Percentiles rank a stretch among this genome's conserved stretches.
These are phyloP conservation scores for Quercus agrifolia DNA, from an alignment of 306 rosid species.

Conservation along the genomic window DNA sequence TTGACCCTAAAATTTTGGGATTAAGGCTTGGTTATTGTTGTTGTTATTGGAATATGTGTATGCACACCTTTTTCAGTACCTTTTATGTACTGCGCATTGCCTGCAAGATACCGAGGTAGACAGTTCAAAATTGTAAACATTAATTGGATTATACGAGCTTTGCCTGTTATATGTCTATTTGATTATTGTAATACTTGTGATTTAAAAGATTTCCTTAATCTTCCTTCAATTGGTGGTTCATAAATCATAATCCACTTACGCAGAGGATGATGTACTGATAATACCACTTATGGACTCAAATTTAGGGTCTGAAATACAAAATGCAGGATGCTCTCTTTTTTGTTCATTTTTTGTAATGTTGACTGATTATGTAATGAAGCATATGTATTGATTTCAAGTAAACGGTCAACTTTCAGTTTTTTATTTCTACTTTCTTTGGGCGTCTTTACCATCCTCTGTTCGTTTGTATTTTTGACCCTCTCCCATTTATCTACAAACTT, in stretches of 20 bases:
- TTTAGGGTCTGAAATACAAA: not conserved
- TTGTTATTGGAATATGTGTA: not conserved
- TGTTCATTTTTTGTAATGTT: not conserved
- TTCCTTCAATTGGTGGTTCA: not conserved
- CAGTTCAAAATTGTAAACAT: not conserved
- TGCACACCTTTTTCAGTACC: not conserved
- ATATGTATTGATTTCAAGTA: slow-evolving; percentile 12
- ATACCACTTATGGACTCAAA: not conserved
- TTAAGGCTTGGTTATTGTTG: no score
- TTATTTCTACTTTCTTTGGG: not conserved
- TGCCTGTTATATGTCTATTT: not conserved
- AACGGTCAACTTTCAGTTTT: not conserved
- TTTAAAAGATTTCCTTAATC: not conserved
- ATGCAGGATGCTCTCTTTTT: not conserved
- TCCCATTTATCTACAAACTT: not conserved
- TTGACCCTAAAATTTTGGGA: no score
- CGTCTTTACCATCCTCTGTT: not conserved
- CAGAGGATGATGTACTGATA: not conserved
- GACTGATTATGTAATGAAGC: slow-evolving; percentile 3
- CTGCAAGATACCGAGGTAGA: slow-evolving; percentile 15
- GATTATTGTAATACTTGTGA: not conserved
- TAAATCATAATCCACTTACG: not conserved
- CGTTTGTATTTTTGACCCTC: not conserved
- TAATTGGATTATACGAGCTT: slow-evolving; percentile 15
- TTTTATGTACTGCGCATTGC: not conserved